Percentiles rank a stretch among this genome's conserved stretches.
phyloP scores from a whole-genome alignment of 257 asterid species.

The Penstemon eatonii region DNA sequence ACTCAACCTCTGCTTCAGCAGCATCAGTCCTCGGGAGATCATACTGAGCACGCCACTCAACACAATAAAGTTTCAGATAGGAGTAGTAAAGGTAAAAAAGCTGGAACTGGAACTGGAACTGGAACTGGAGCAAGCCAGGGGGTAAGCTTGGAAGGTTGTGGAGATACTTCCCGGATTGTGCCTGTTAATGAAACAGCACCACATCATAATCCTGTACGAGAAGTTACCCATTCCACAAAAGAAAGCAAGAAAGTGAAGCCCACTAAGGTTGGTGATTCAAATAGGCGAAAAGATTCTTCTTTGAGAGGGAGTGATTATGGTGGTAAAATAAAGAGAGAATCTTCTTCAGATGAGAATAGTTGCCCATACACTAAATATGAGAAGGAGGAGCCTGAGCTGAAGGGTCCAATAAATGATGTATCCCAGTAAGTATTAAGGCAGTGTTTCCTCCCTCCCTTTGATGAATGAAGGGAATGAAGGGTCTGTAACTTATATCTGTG shows the following conservation, averaged over 20 bases:
- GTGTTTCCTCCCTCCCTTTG: conserved; percentile 12
- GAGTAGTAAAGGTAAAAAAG: conserved; percentile 45
- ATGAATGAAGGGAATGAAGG: conserved; percentile 27
- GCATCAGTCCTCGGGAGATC: conserved; percentile 45
- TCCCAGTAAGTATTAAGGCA: conserved; percentile 63
- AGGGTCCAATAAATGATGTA: conserved; percentile 69
- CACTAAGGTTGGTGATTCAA: conserved; percentile 45
- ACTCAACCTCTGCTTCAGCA: conserved; percentile 43
- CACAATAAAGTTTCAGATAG: conserved; percentile 41
- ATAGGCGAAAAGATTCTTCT: conserved; percentile 57
- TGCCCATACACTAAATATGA: conserved; percentile 70
- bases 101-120: conserved; percentile 40
- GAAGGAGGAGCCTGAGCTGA: conserved; percentile 83
- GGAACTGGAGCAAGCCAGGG: conserved; percentile 40
- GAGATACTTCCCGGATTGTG: conserved; percentile 48
- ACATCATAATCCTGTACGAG: conserved; percentile 47
- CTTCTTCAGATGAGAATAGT: conserved; percentile 66
- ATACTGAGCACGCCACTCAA: conserved; percentile 47
- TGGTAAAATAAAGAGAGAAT: conserved; percentile 53
- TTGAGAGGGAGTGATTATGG: conserved; percentile 52
- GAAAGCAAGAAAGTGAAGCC: conserved; percentile 61
- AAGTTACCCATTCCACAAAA: conserved; percentile 45
- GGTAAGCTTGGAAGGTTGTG: conserved; percentile 39
- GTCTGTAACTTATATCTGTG: conserved; percentile 18
- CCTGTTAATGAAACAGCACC: conserved; percentile 45